phyloP scores from a whole-genome alignment of 495 filamentous ascomycete species.

The Aspergillus haitiensis region DNA sequence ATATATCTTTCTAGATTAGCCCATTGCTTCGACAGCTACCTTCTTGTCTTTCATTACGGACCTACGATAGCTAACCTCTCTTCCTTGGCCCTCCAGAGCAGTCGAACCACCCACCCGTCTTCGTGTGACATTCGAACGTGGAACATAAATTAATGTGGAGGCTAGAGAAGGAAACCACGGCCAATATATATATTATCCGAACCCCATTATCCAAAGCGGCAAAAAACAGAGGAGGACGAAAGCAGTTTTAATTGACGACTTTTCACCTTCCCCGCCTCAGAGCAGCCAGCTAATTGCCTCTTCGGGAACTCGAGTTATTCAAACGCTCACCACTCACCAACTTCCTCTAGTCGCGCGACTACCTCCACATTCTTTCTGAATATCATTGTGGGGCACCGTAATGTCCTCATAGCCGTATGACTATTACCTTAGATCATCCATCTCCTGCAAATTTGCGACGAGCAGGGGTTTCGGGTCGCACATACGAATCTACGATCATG shows the following conservation, averaged over 20 bases:
- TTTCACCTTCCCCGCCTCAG: neutral
- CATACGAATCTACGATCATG: conserved; percentile 21
- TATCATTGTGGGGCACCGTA: conserved; percentile 13
- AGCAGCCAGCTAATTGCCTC: conserved; percentile 17
- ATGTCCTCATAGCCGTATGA: conserved; percentile 32
- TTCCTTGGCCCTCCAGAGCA: conserved; percentile 10
- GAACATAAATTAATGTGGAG: conserved; percentile 2
- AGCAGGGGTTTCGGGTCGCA: conserved; percentile 16
- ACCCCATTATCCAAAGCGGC: neutral
- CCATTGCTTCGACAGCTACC: conserved; percentile 8
- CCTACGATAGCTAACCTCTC: conserved; percentile 5
- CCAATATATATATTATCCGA: neutral
- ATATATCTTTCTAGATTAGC: neutral
- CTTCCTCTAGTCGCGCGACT: conserved; percentile 9
- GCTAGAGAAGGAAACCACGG: neutral
- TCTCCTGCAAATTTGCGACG: conserved; percentile 24
- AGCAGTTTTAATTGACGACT: neutral
- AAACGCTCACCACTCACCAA: neutral
- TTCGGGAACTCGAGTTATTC: conserved; percentile 13
- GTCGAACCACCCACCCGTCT: conserved; percentile 16
- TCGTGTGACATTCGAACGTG: conserved; percentile 15
- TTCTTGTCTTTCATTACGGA: neutral
- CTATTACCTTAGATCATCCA: conserved; percentile 19
- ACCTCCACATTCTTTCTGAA: neutral
- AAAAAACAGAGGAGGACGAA: neutral